phyloP scores from a whole-genome alignment of 2,329 filamentous ascomycete genomes.

The Purpureocillium lavendulum region DNA sequence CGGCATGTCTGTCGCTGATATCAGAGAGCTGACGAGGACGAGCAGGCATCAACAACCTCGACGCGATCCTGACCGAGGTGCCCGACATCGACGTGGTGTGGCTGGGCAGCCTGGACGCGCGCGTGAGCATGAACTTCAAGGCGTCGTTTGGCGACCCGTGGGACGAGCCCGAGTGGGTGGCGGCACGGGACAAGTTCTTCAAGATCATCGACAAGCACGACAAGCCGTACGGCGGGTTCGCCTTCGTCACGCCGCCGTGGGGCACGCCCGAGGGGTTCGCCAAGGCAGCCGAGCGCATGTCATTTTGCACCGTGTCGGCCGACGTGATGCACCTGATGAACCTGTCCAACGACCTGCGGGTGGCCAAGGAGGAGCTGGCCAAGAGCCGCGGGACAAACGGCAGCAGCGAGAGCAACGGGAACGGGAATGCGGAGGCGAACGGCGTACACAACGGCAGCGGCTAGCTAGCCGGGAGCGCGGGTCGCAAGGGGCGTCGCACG shows the following conservation, averaged over 20 bases:
- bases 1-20: too few relatives aligned
- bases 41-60: slow-evolving; percentile 35
- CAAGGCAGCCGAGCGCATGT: slow-evolving; percentile 16
- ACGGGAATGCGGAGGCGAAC: too few relatives aligned
- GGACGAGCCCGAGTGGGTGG: slow-evolving; percentile 32
- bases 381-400: background rate
- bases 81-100: slow-evolving; percentile 38
- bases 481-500: too few relatives aligned
- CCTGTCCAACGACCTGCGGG: slow-evolving; percentile 12
- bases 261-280: slow-evolving; percentile 14
- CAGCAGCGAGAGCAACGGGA: background rate
- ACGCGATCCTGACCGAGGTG: slow-evolving; percentile 35
- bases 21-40: too few relatives aligned
- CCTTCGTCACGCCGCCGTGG: slow-evolving; percentile 15
- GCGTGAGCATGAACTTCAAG: slow-evolving; percentile 34
- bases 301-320: slow-evolving; percentile 12
- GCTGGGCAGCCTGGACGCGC: slow-evolving; percentile 34
- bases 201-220: slow-evolving; percentile 34
- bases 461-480: too few relatives aligned
- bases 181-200: slow-evolving; percentile 26
- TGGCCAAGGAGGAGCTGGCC: slow-evolving; percentile 7
- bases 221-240: slow-evolving; percentile 29
- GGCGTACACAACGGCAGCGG: too few relatives aligned
- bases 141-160: slow-evolving; percentile 21
- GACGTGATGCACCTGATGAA: slow-evolving; percentile 14